These are phyloP conservation scores for Aspergillus bertholletiae DNA, from an alignment of 495 filamentous ascomycete species.

Conservation along the genomic window DNA sequence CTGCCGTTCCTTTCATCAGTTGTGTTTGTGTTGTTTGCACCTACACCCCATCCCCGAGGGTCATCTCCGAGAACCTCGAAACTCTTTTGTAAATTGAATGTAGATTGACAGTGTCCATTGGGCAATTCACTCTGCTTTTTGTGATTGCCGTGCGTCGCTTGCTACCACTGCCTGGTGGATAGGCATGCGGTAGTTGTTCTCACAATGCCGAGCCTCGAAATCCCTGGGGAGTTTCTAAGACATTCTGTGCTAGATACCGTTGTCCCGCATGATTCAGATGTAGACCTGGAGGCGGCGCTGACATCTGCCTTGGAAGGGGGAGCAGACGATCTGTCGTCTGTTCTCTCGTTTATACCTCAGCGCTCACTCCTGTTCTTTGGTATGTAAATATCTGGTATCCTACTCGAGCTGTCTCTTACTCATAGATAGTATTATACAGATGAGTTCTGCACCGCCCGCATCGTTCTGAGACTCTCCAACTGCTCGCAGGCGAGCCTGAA, in stretches of 20 bases:
- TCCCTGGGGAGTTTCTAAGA: slow-evolving; percentile 60
- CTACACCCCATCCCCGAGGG: slow-evolving; percentile 6
- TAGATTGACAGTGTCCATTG: not conserved
- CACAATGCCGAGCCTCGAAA: slow-evolving; percentile 40
- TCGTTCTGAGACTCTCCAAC: slow-evolving; percentile 66
- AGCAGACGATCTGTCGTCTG: slow-evolving; percentile 40
- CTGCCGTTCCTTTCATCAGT: slow-evolving; percentile 24
- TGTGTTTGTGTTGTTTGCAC: slow-evolving; percentile 36
- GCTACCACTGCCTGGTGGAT: slow-evolving; percentile 1
- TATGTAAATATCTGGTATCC: slow-evolving; percentile 40
- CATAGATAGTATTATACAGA: slow-evolving; percentile 61
- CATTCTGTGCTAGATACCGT: slow-evolving; percentile 73
- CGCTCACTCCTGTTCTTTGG: slow-evolving; percentile 64
- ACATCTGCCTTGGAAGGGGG: slow-evolving; percentile 44
- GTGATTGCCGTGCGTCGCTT: not conserved
- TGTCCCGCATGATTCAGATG: slow-evolving; percentile 65
- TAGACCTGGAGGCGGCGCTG: slow-evolving; percentile 61
- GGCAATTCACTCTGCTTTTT: not conserved
- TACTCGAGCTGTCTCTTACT: slow-evolving; percentile 51
- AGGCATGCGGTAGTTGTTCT: slow-evolving; percentile 24
- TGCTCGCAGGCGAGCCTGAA: slow-evolving; percentile 56
- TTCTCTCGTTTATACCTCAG: slow-evolving; percentile 48
- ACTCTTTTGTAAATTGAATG: not conserved
- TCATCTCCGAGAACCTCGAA: slow-evolving; percentile 2
- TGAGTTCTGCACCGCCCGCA: slow-evolving; percentile 70